A percentile compares a stretch with the other conserved stretches of the same genome.
phyloP scores from a whole-genome alignment of 139 green algal species.

The Tetradesmus lagerheimii region DNA sequence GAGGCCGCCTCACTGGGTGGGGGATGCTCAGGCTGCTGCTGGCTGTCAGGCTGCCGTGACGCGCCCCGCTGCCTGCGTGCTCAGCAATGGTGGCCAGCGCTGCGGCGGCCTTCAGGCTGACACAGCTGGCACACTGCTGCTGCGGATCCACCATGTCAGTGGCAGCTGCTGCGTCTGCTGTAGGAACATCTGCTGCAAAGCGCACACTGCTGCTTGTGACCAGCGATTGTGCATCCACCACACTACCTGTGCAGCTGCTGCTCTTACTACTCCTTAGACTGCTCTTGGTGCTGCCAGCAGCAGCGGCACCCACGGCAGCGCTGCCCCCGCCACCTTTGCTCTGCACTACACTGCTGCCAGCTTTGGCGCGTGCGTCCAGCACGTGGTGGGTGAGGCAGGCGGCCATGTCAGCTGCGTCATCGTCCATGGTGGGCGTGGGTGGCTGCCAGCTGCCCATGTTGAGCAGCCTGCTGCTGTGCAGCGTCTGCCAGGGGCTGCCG shows the following conservation, averaged over 20 bases:
- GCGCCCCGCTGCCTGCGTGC: background rate
- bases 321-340: background rate
- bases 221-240: background rate
- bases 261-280: background rate
- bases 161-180: background rate
- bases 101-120: background rate
- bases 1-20: background rate
- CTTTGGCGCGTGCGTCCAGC: background rate
- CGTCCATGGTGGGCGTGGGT: background rate
- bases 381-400: background rate
- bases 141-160: background rate
- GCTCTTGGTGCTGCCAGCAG: background rate
- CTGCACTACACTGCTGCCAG: background rate
- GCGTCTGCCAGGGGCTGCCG: background rate
- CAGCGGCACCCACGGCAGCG: background rate
- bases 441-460: background rate
- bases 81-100: background rate
- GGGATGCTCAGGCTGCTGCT: background rate
- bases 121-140: background rate
- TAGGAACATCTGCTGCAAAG: background rate
- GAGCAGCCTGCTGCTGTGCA: background rate
- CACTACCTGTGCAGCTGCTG: background rate
- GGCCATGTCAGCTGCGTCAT: background rate
- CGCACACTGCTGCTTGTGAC: background rate
- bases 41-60: background rate